These are phyloP conservation scores for Eutrema heterophyllum DNA, from an alignment of 345 rosid species.

Conservation along the genomic window DNA sequence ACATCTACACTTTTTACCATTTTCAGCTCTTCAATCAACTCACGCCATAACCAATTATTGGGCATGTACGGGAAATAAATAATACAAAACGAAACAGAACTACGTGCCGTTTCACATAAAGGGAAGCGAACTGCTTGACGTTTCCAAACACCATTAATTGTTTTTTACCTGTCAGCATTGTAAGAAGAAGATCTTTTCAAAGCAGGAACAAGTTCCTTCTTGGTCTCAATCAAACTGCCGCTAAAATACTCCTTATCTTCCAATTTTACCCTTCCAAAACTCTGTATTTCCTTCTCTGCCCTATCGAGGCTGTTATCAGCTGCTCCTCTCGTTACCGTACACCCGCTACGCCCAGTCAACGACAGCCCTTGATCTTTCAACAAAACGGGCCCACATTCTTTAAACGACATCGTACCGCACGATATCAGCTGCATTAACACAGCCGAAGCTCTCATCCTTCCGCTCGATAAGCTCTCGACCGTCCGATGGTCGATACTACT, in stretches of 20 bases:
- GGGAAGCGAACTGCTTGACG: background rate
- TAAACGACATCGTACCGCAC: conserved; percentile 82
- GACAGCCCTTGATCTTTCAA: conserved; percentile 64
- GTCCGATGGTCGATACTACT: conserved; percentile 40
- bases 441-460: conserved; percentile 65
- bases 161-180: conserved; percentile 68
- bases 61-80: background rate
- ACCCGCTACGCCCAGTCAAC: conserved; percentile 43
- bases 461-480: conserved; percentile 46
- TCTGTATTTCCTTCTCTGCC: conserved; percentile 27
- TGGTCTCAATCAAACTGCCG: conserved; percentile 86
- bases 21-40: conserved; percentile 24
- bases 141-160: background rate
- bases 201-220: conserved; percentile 47
- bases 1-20: conserved; percentile 21
- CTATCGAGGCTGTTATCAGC: conserved; percentile 12
- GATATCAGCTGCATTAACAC: conserved; percentile 93
- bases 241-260: conserved; percentile 91
- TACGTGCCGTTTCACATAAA: conserved; percentile 20
- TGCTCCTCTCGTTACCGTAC: conserved; percentile 49
- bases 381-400: conserved; percentile 59
- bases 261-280: conserved; percentile 49
- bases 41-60: conserved; percentile 27
- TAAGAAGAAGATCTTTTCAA: conserved; percentile 80
- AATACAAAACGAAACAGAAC: background rate